These are phyloP conservation scores for Aspergillus ochraceus DNA, from an alignment of 2,329 filamentous ascomycete species.

Conservation along the genomic window DNA sequence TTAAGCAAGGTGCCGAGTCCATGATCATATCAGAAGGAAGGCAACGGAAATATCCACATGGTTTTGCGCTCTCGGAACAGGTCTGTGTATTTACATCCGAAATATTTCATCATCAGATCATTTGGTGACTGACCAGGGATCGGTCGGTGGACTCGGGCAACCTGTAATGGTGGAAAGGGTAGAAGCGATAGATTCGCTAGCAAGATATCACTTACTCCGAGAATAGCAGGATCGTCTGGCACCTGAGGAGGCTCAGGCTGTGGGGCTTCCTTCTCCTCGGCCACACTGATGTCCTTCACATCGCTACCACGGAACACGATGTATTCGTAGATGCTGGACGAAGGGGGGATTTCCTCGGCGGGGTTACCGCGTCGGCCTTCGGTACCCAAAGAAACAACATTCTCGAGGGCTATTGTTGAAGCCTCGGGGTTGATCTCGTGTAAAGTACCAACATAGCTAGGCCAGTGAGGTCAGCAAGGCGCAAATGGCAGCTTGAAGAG, in stretches of 20 bases:
- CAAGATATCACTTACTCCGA: conserved; percentile 73
- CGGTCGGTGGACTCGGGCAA: conserved; percentile 10
- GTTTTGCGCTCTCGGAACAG: conserved; percentile 84
- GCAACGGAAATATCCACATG: conserved; percentile 99
- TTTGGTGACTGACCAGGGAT: conserved; percentile 15
- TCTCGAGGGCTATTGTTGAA: conserved; percentile 93
- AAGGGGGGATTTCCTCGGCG: conserved; percentile 78
- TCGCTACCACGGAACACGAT: conserved; percentile 98
- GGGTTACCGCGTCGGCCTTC: conserved; percentile 81
- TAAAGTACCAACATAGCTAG: conserved; percentile 88
- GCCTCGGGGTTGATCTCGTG: conserved; percentile 98
- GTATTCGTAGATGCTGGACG: conserved; percentile 92
- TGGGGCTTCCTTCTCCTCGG: conserved; percentile 72
- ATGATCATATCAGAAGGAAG: conserved; percentile 88
- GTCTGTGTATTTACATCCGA: conserved; percentile 88
- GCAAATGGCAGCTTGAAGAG: not conserved
- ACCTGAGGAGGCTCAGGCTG: conserved; percentile 74
- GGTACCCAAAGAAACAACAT: conserved; percentile 91
- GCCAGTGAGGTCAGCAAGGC: conserved; percentile 33
- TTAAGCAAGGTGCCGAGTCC: conserved; percentile 12
- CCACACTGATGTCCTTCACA: conserved; percentile 95
- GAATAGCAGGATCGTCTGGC: conserved; percentile 92
- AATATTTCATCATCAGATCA: conserved; percentile 74
- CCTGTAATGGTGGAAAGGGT: not conserved
- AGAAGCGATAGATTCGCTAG: not conserved